Evolutionary conservation across 2,329 filamentous ascomycete species (phyloP), one percentile per base, ranked within the genome.

Genomic region (Furcasterigmium sp.): DNA sequence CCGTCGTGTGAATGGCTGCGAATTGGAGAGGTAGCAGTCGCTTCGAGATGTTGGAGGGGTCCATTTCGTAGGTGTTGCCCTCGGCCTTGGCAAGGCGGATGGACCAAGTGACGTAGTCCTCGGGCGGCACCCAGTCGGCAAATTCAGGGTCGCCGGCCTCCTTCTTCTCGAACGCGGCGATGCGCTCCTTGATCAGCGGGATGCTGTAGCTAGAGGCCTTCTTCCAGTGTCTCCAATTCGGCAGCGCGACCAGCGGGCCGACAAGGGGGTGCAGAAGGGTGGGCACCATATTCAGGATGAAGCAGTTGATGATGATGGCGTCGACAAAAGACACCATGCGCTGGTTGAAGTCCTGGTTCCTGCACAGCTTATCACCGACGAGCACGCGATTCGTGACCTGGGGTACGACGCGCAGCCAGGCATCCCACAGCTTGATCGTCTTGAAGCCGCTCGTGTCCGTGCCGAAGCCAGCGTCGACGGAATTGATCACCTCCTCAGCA

Each of bases 81-180:
- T 79, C 75, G 1, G 61, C 60, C 26, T 58, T 58, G 14, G 77
- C 76, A 19, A 71, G 65, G 14, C 70, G 67, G 44, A 81, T 76
- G 37, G 67, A 63, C 78, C 78, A 82, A 5, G 72, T 78, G 21
- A 81, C 59, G 51, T 73, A 78, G 58, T 80, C 76, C 38, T 80
- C 75, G 0, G 75, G 73, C 7, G 70, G 65, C 4, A 58, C 51
- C 60, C 65, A 71, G 21, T 57, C 47, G 19, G 68, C 63, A 43
- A 64, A 66, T 3, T 57, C 62, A 2, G 67, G 56, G 21, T 75
- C 67, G 0, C 59, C 61, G 7, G 52, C 53, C 3, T 63, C 62
- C 41, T 70, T 68, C 41, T 61, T 65, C 20, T 55, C 51, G 53
- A 79, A 68, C 39, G 72, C 63, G 10, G 62, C 52, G 8, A 80